These are phyloP conservation scores for Moesziomyces antarcticus DNA, from an alignment of 1,284 basidiomycete genomes.

Conservation along the genomic window DNA sequence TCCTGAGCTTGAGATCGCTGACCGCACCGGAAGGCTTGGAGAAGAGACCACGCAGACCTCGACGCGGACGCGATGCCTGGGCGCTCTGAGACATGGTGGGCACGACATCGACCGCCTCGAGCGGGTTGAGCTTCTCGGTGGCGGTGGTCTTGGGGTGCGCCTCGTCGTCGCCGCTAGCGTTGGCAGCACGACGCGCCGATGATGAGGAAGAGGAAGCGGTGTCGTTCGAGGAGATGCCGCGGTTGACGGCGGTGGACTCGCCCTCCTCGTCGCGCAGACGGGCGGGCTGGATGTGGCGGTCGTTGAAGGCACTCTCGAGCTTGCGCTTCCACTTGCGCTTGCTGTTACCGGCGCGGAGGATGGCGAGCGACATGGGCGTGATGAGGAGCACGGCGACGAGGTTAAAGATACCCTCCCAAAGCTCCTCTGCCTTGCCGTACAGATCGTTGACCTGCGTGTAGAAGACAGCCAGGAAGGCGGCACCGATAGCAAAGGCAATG, in stretches of 20 bases:
- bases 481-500: constrained; percentile 61
- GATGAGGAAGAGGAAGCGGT: constrained; percentile 15
- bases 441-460: constrained; percentile 71
- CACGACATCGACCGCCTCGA: constrained; percentile 38
- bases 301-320: constrained; percentile 54
- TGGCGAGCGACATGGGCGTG: constrained; percentile 65
- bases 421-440: constrained; percentile 69
- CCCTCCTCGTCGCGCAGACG: constrained; percentile 18
- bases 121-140: constrained; percentile 42
- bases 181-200: constrained; percentile 1
- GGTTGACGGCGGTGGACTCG: constrained; percentile 19
- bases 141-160: constrained; percentile 20
- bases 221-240: neutral
- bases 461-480: constrained; percentile 64
- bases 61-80: neutral
- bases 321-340: constrained; percentile 63
- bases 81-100: constrained; percentile 10
- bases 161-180: constrained; percentile 3
- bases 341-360: constrained; percentile 60
- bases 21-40: constrained; percentile 20
- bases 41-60: constrained; percentile 26
- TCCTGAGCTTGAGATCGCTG: constrained; percentile 35
- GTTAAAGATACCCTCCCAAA: constrained; percentile 66
- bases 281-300: constrained; percentile 18
- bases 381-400: constrained; percentile 63